Conservation (phyloP, 108 stramenopile species). For the Pseudonitzschia pungens region DNA sequence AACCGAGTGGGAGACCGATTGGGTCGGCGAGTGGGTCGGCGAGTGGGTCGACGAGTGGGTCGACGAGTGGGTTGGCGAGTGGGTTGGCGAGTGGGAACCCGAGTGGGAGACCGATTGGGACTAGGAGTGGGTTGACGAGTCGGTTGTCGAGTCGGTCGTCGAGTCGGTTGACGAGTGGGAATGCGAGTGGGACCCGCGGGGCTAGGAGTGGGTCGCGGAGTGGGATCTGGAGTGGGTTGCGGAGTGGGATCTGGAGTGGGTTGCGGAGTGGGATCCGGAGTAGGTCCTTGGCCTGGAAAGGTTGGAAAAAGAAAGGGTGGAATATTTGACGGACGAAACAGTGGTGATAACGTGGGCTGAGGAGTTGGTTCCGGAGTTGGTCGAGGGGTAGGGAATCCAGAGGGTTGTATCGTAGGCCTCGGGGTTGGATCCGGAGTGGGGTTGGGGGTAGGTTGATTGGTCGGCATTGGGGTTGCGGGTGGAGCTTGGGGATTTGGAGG, state of each 20-base stretch:
- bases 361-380: conserved; percentile 3
- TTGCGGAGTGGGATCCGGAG: not conserved
- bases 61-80: not conserved
- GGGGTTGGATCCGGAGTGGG: conserved; percentile 9
- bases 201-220: not conserved
- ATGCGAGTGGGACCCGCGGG: not conserved
- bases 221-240: not conserved
- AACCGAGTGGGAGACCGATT: too few relatives aligned
- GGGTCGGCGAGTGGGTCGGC: not conserved
- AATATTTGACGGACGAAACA: too few relatives aligned
- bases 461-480: not conserved
- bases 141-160: too few relatives aligned
- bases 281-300: too few relatives aligned
- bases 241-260: not conserved
- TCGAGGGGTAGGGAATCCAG: not conserved
- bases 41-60: not conserved
- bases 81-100: not conserved
- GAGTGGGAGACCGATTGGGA: too few relatives aligned
- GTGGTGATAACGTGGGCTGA: not conserved
- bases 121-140: too few relatives aligned
- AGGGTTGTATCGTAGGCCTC: not conserved
- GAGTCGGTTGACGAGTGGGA: not conserved
- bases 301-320: too few relatives aligned
- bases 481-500: not conserved
- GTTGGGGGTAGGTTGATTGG: not conserved